Base-by-base conservation (phyloP, 1,284 basidiomycete species). In the Tremellales sp. region DNA sequence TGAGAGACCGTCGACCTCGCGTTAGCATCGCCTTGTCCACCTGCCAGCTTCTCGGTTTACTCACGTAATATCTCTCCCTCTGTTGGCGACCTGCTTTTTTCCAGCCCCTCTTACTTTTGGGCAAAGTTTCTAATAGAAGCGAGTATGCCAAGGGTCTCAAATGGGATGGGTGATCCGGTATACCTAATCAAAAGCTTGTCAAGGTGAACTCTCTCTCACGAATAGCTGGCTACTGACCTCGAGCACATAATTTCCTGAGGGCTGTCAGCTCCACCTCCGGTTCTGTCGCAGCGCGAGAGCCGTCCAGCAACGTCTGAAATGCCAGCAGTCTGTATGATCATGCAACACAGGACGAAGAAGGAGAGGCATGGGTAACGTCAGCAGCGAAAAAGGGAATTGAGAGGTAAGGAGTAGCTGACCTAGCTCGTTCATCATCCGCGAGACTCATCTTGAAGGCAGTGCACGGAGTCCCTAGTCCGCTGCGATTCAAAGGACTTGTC, bases 71-170 rank as follows among this genome's bases (percentile, higher is more conserved):
- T 31, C 47, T 43, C 26, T 51, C 29, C 19, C 65, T 38, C 39
- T 63, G 57, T 3, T 48, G 31, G 7, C 48, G 41, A 5, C 45
- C 34, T 8, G 58, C 53, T n/a, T 45, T 25, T 26, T 49, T 58
- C 72, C 72, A 74, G 22, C 22, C 19, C 3, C 43, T n/a, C 54
- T 72, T 71, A 25, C 68, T 56, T 0, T 50, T 26, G 0, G 66
- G 63, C 2, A 70, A 43, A 0, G 56, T 48, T 13, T 65, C 70
- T 2, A 74, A 56, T 6, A 74, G 50, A 1, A 73, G 41, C 7
- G 64, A 58, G 42, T 69, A 74, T 0, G 67, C 59, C 29, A 70
- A 47, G 9, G 71, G 69, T 10, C 72, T 57, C 4, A 73, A 56
- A 43, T 71, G 69, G 4, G 53, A 54, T 0, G 71, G 71, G 21